These are phyloP conservation scores for Jatropha podagrica DNA, from an alignment of 441 rosid genomes.

Conservation along the genomic window DNA sequence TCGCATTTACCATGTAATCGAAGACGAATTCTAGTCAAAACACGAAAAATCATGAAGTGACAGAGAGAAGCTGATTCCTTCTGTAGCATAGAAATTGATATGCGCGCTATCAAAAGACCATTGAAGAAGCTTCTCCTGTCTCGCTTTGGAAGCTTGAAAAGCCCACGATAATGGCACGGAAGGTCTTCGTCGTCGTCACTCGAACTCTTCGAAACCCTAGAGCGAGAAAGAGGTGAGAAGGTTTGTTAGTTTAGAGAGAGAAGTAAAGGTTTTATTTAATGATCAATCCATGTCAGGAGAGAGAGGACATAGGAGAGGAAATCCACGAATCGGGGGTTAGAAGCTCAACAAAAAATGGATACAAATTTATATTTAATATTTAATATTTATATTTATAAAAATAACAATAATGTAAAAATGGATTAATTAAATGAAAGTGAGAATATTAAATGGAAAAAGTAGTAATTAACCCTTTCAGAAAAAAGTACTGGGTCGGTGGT, in stretches of 20 bases:
- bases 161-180: conserved; percentile 13
- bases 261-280: conserved; percentile 13
- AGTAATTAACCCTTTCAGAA: too few relatives aligned
- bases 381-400: neutral
- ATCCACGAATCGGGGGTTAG: conserved; percentile 22
- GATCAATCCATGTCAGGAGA: conserved; percentile 25
- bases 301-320: conserved; percentile 10
- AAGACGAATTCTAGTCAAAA: conserved; percentile 12
- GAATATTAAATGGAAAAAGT: too few relatives aligned
- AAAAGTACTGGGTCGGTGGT: too few relatives aligned
- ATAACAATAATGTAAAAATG: too few relatives aligned
- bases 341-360: neutral
- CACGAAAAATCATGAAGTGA: conserved; percentile 10
- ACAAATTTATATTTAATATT: neutral
- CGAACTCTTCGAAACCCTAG: conserved; percentile 40
- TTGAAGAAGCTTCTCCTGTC: neutral
- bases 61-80: conserved; percentile 16
- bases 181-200: neutral
- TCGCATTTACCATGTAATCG: conserved; percentile 18
- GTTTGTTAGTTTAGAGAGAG: conserved; percentile 1
- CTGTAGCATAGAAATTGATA: conserved; percentile 6
- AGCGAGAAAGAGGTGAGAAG: conserved; percentile 24
- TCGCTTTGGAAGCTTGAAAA: conserved; percentile 12
- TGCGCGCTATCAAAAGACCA: conserved; percentile 17
- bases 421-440: neutral